phyloP scores from a whole-genome alignment of 1,284 basidiomycete genomes.

The Stygiomarasmius scandens region DNA sequence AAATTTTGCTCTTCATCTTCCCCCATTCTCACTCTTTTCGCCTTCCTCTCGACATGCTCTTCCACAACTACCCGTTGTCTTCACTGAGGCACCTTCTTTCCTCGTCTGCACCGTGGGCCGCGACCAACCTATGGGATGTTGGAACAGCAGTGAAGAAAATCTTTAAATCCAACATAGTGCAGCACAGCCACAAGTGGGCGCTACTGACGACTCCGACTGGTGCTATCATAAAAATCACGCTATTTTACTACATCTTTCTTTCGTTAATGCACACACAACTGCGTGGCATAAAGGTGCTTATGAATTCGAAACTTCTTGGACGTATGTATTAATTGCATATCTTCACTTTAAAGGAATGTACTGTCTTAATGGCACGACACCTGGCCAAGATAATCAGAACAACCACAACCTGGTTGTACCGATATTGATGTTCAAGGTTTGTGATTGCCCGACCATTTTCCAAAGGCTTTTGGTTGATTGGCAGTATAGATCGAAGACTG shows the following conservation, averaged over 20 bases:
- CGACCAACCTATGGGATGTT: constrained; percentile 96
- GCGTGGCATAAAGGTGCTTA: constrained; percentile 14
- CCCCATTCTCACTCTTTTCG: constrained; percentile 85
- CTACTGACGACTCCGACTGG: too few species aligned
- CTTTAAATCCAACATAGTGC: too few species aligned
- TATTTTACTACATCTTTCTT: too few species aligned
- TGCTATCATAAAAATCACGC: too few species aligned
- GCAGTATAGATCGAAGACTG: constrained; percentile 32
- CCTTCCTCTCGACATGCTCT: constrained; percentile 85
- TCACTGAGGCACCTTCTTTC: constrained; percentile 97
- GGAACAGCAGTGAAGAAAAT: too few species aligned
- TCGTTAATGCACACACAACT: constrained; percentile 1
- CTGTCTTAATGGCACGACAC: constrained; percentile 13
- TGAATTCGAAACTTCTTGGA: not conserved
- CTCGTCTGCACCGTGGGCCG: constrained; percentile 97
- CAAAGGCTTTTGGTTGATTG: too few species aligned
- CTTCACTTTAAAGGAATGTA: constrained; percentile 9
- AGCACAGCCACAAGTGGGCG: too few species aligned
- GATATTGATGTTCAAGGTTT: constrained; percentile 27
- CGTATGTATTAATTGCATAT: not conserved
- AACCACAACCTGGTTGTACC: constrained; percentile 31
- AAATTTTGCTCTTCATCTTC: constrained; percentile 89
- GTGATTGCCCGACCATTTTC: too few species aligned
- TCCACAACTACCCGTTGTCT: constrained; percentile 87
- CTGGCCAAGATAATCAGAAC: constrained; percentile 26